Conservation (phyloP, 2,329 filamentous ascomycete species). For the Cladosporium sp. region DNA sequence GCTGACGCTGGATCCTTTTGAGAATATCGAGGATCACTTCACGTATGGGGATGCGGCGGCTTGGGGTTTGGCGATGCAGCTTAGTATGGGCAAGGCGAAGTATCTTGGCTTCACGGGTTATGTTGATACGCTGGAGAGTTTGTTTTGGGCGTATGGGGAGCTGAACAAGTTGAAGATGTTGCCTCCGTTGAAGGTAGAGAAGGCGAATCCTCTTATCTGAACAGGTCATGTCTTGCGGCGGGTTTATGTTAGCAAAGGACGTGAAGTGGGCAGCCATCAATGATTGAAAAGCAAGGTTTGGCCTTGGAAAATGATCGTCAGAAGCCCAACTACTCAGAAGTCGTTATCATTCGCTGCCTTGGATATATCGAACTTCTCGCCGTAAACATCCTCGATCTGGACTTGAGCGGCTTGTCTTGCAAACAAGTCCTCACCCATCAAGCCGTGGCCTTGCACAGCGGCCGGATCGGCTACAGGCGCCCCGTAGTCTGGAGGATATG, state of each 20-base stretch:
- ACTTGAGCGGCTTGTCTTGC: constrained; percentile 27
- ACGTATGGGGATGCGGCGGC: constrained; percentile 43
- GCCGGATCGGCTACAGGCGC: constrained; percentile 16
- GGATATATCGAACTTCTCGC: constrained; percentile 17
- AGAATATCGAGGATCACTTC: constrained; percentile 44
- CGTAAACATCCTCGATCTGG: constrained; percentile 25
- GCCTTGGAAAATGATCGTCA: too few relatives aligned
- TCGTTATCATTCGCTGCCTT: constrained; percentile 8
- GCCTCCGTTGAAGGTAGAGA: constrained; percentile 31
- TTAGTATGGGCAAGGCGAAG: constrained; percentile 43
- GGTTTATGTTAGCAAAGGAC: too few relatives aligned
- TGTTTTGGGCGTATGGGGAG: constrained; percentile 40
- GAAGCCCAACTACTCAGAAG: neutral
- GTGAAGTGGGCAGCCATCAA: too few relatives aligned
- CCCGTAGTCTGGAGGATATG: constrained; percentile 28
- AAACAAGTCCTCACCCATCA: constrained; percentile 25
- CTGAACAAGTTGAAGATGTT: constrained; percentile 43
- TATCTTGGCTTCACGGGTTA: constrained; percentile 46
- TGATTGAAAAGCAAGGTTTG: too few relatives aligned
- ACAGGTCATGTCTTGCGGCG: neutral
- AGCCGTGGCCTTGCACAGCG: constrained; percentile 13
- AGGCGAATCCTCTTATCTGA: constrained; percentile 24
- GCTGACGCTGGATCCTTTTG: constrained; percentile 39
- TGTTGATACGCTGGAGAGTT: constrained; percentile 43
- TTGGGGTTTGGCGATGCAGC: constrained; percentile 23